A percentile compares a stretch with the other conserved stretches of the same genome.
phyloP scores from a whole-genome alignment of 139 green algal species.

The Pseudopediastrum boryanum region DNA sequence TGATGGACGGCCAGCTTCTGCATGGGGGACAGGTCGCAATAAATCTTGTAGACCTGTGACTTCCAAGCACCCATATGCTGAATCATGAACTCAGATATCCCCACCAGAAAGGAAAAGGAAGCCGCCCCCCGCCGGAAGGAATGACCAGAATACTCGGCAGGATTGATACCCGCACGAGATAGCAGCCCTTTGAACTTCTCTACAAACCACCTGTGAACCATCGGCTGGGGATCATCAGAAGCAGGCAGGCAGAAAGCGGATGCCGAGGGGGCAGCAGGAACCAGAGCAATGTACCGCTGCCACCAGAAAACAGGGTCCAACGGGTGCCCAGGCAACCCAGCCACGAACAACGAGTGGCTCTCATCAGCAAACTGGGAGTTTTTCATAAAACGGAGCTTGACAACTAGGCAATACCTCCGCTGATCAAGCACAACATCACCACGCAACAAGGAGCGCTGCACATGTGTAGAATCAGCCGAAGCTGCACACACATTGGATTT shows the following conservation, averaged over 20 bases:
- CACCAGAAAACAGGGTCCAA: not conserved
- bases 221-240: not conserved
- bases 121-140: not conserved
- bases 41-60: conserved; percentile 9
- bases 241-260: not conserved
- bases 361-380: too few species aligned
- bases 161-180: not conserved
- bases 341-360: conserved; percentile 1
- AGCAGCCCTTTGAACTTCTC: not conserved
- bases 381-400: too few species aligned
- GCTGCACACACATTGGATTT: too few species aligned
- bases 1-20: too few species aligned
- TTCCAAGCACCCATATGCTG: not conserved
- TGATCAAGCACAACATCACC: too few species aligned
- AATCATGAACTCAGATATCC: not conserved
- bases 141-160: not conserved
- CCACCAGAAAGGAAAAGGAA: not conserved
- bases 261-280: not conserved
- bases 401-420: too few species aligned
- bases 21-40: not conserved
- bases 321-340: not conserved
- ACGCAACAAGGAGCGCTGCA: too few species aligned
- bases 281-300: not conserved
- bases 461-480: too few species aligned
- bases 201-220: conserved; percentile 1